phyloP scores from a whole-genome alignment of 2,329 filamentous ascomycete species.

The Pseudocercospora eumusae region DNA sequence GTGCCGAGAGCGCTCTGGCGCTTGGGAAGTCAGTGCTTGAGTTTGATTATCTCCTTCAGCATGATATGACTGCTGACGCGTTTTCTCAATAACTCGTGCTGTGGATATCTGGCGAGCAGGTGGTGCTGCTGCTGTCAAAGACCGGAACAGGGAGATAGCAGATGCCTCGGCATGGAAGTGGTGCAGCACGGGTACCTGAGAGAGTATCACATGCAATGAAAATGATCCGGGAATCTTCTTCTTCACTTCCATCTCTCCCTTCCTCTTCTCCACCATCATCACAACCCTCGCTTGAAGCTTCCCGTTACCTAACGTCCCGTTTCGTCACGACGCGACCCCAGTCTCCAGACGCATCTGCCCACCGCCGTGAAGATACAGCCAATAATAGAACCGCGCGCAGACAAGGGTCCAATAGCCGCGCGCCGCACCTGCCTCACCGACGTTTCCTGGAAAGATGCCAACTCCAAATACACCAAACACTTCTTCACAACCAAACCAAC shows the following conservation, averaged over 20 bases:
- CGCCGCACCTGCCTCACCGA: constrained; percentile 2
- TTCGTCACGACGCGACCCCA: background rate
- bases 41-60: constrained; percentile 33
- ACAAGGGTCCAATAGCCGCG: background rate
- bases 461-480: constrained; percentile 42
- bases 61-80: background rate
- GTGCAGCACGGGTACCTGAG: constrained; percentile 4
- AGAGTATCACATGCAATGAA: constrained; percentile 7
- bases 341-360: background rate
- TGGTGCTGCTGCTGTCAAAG: too few species aligned
- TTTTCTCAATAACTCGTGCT: background rate
- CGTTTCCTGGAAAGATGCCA: constrained; percentile 14
- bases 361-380: background rate
- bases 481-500: constrained; percentile 31
- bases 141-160: background rate
- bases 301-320: background rate
- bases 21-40: constrained; percentile 35
- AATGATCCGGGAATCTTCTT: background rate
- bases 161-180: constrained; percentile 8
- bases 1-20: constrained; percentile 33
- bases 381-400: background rate
- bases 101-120: background rate
- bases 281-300: background rate
- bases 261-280: background rate
- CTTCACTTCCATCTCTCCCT: background rate